Percentiles rank a stretch among this genome's conserved stretches.
phyloP scores from a whole-genome alignment of 176 grass and related monocot species.

The Pharus latifolius region DNA sequence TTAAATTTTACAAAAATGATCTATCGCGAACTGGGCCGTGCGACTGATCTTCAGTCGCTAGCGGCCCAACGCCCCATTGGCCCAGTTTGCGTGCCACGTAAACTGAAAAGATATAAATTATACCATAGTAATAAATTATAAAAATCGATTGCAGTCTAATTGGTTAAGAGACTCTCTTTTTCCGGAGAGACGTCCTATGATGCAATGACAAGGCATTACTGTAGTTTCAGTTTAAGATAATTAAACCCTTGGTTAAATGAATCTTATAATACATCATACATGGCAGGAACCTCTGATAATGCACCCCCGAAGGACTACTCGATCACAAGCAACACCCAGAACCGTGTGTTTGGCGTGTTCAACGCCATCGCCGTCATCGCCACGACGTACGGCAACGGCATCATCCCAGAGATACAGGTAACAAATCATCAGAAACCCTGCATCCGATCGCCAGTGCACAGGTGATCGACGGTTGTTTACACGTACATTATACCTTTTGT shows the following conservation, averaged over 20 bases:
- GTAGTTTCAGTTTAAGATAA: not conserved
- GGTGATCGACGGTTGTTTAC: not conserved
- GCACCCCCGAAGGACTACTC: slow-evolving; percentile 59
- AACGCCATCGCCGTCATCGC: slow-evolving; percentile 77
- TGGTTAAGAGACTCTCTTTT: too few species aligned
- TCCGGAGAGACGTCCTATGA: too few species aligned
- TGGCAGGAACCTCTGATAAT: slow-evolving; percentile 35
- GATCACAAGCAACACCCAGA: slow-evolving; percentile 20
- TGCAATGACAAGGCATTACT: too few species aligned
- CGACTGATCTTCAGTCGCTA: too few species aligned
- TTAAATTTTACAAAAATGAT: too few species aligned
- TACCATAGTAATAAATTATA: too few species aligned
- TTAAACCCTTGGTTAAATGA: not conserved
- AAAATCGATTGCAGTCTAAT: too few species aligned
- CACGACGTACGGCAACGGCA: slow-evolving; percentile 83
- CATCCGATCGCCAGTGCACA: not conserved
- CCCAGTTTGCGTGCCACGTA: too few species aligned
- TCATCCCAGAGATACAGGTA: slow-evolving; percentile 90
- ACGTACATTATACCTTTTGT: not conserved
- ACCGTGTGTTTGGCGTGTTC: slow-evolving; percentile 61
- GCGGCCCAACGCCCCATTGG: too few species aligned
- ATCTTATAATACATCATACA: not conserved
- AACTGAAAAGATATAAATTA: too few species aligned
- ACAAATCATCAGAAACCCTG: not conserved
- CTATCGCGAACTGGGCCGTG: too few species aligned